Percentiles rank a stretch among this genome's conserved stretches.
Conservation (phyloP, 2,329 filamentous ascomycete species). For the Colletotrichum sp. region DNA sequence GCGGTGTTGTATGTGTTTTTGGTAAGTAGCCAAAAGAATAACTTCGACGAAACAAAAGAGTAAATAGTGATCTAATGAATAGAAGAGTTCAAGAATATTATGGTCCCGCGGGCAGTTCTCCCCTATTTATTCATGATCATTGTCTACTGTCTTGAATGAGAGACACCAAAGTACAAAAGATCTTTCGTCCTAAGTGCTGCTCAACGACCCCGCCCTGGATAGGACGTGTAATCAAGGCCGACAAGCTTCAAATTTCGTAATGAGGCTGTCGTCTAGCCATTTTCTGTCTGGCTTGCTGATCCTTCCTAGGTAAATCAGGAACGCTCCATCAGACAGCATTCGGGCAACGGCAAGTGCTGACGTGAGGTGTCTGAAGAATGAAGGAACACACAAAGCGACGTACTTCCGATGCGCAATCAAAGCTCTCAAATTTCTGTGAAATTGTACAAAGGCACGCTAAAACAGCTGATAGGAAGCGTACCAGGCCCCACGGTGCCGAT, state of each 20-base stretch:
- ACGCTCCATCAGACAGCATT: background rate
- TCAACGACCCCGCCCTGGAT: background rate
- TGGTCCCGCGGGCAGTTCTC: background rate
- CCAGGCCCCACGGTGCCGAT: background rate
- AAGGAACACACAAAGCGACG: background rate
- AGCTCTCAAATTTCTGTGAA: background rate
- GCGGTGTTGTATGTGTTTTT: background rate
- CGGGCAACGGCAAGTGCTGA: background rate
- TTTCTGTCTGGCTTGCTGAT: background rate
- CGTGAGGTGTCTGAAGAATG: background rate
- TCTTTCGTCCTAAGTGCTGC: background rate
- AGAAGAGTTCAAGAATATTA: background rate
- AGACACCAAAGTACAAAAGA: background rate
- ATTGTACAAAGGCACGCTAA: background rate
- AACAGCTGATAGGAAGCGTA: background rate
- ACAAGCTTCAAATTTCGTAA: background rate
- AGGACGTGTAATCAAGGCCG: background rate
- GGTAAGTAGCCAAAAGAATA: background rate
- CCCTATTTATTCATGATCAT: background rate
- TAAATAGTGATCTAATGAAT: background rate
- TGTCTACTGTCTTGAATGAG: background rate
- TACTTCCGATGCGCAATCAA: background rate
- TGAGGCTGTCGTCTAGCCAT: background rate
- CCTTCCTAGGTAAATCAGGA: background rate
- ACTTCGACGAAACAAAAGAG: rapidly evolving